phyloP scores from a whole-genome alignment of 169 alveolate genomes.

The Plasmodium yoelii region DNA sequence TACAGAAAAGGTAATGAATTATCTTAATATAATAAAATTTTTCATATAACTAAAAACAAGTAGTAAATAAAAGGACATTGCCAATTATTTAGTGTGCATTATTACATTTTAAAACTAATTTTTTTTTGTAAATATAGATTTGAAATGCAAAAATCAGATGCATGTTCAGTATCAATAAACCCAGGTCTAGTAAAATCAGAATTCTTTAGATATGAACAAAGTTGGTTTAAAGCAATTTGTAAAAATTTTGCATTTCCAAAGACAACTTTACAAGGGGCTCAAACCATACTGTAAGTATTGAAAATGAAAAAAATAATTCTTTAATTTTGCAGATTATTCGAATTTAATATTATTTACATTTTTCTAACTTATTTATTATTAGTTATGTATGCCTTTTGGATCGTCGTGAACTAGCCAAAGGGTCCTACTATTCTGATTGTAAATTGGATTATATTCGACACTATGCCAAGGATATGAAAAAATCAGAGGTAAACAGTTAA shows the following conservation, averaged over 20 bases:
- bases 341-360: neutral
- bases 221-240: slow-evolving; percentile 45
- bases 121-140: slow-evolving; percentile 8
- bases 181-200: slow-evolving; percentile 65
- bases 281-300: slow-evolving; percentile 54
- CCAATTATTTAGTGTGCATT: too few species aligned
- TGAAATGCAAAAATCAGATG: slow-evolving; percentile 46
- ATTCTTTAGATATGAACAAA: slow-evolving; percentile 33
- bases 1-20: slow-evolving; percentile 37
- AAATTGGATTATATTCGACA: slow-evolving; percentile 39
- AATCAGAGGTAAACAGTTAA: slow-evolving; percentile 29
- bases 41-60: neutral
- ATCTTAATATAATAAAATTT: neutral
- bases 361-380: neutral
- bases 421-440: slow-evolving; percentile 66
- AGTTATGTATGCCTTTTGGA: slow-evolving; percentile 59
- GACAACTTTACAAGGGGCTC: slow-evolving; percentile 73
- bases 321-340: neutral
- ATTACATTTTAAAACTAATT: too few species aligned
- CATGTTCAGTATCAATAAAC: slow-evolving; percentile 68
- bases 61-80: too few species aligned
- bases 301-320: neutral
- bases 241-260: slow-evolving; percentile 36
- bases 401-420: slow-evolving; percentile 54
- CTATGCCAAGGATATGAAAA: slow-evolving; percentile 27